Conservation (phyloP, 306 rosid genomes). For the Acacia melanoxylon region DNA sequence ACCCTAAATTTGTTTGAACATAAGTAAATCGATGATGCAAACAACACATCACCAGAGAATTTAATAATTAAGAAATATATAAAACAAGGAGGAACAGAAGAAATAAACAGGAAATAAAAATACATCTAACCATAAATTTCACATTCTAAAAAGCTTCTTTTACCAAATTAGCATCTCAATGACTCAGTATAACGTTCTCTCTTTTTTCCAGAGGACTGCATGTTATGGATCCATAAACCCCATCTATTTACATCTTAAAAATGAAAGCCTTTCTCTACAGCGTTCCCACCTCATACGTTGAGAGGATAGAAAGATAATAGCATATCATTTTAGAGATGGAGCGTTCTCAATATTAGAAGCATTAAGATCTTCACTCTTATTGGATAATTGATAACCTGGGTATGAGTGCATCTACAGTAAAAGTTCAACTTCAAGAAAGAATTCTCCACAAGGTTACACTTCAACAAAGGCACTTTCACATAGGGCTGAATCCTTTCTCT, state of each 20-base stretch:
- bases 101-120: background rate
- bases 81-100: background rate
- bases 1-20: conserved; percentile 49
- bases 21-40: conserved; percentile 27
- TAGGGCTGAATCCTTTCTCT: too few species aligned
- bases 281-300: background rate
- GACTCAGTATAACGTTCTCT: background rate
- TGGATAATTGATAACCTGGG: background rate
- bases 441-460: background rate
- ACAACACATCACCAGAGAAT: background rate
- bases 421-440: background rate
- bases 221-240: background rate
- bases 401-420: background rate
- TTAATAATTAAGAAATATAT: background rate
- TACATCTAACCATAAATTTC: background rate
- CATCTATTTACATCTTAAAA: background rate
- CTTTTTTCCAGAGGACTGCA: background rate
- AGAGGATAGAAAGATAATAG: background rate
- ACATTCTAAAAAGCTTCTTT: background rate
- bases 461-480: too few species aligned
- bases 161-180: background rate
- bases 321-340: background rate
- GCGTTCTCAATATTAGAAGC: background rate
- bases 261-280: background rate
- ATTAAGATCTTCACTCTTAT: background rate